Evolutionary conservation across 345 rosid genomes (phyloP).

Genomic region (Excoecaria cochinchinensis): DNA sequence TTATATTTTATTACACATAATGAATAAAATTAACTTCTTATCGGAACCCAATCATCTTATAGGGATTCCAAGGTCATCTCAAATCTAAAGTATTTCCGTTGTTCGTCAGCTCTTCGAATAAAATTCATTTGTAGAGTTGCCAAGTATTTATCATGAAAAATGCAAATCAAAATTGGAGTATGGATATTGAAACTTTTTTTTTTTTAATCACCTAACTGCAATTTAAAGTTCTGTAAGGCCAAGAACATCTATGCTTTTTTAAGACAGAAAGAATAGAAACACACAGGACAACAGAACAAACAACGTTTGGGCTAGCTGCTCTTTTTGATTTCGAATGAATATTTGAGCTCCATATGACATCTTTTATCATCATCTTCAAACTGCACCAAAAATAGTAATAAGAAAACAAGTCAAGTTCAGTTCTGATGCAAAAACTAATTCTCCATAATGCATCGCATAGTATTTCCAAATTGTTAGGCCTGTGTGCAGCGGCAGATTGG

Average conservation of each 20-base stretch:
- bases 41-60: no score
- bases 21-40: no score
- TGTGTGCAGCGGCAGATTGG: no score
- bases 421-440: neutral
- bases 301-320: conserved; percentile 13
- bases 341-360: conserved; percentile 53
- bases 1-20: no score
- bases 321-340: conserved; percentile 50
- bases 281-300: neutral
- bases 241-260: conserved; percentile 3
- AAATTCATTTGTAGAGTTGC: no score
- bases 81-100: no score
- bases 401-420: neutral
- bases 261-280: neutral
- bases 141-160: neutral
- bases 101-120: no score
- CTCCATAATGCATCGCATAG: neutral
- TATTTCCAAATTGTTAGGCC: neutral
- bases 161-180: neutral
- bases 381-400: conserved; percentile 30
- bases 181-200: neutral
- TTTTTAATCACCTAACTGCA: neutral
- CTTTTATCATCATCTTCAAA: conserved; percentile 56
- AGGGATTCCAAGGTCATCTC: no score
- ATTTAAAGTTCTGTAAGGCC: neutral